phyloP scores from a whole-genome alignment of 202 grass and related monocot genomes.

The Zizania palustris region DNA sequence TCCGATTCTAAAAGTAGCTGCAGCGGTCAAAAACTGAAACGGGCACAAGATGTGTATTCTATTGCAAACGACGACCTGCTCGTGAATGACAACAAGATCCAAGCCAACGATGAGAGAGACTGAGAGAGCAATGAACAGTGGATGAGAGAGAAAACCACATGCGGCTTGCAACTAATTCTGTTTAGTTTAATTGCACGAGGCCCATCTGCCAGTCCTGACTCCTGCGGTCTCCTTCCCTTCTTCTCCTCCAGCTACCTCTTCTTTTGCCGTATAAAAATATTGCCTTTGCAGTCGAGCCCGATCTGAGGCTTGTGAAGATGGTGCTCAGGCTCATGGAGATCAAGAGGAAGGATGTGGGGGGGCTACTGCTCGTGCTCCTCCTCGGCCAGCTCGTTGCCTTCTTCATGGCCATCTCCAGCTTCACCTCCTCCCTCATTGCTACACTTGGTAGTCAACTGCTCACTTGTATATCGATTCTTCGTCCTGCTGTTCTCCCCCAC shows the following conservation, averaged over 20 bases:
- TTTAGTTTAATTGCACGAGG: slow-evolving; percentile 35
- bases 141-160: neutral
- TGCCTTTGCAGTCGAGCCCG: slow-evolving; percentile 15
- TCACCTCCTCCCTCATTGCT: slow-evolving; percentile 72
- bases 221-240: slow-evolving; percentile 20
- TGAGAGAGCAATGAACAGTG: neutral
- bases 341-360: slow-evolving; percentile 54
- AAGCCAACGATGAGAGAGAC: neutral
- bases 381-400: slow-evolving; percentile 85
- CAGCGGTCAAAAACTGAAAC: no score
- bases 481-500: neutral
- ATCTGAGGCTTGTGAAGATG: neutral
- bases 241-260: neutral
- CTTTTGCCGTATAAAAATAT: slow-evolving; percentile 42
- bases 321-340: slow-evolving; percentile 37
- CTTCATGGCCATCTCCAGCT: slow-evolving; percentile 67
- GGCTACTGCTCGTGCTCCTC: slow-evolving; percentile 56
- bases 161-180: slow-evolving; percentile 15
- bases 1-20: no score
- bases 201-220: slow-evolving; percentile 16
- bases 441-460: slow-evolving; percentile 57
- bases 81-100: slow-evolving; percentile 3
- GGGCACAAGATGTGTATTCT: slow-evolving; percentile 22
- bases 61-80: slow-evolving; percentile 2
- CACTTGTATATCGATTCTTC: slow-evolving; percentile 2